Evolutionary conservation across 164 flowering plant genomes (phyloP), one percentile per base, ranked within the genome.

Genomic region (Chimonanthus praecox): DNA sequence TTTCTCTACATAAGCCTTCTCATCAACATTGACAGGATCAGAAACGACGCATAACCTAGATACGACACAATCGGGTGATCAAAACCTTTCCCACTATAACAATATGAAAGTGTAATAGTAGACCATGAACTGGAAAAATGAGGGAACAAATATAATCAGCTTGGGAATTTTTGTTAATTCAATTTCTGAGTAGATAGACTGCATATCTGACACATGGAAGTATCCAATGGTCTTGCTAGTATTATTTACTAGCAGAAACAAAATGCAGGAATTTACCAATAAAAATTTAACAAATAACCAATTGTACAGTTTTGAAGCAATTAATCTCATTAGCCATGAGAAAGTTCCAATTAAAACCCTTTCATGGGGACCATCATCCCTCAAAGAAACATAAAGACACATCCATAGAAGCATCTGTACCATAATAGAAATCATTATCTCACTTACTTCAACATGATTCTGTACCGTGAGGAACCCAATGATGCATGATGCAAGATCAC

Each of bases 11-110:
- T 77, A 77, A 72, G 82, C 73, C 48, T 77, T 82, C 48, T 84
- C 83, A 67, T 84, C 81, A 45, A 70, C 60, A 62, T 84, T 62
- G 5, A 73, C 73, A 49, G 86, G 80, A 72, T 83, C 90, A 61
- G 90, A 81, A 49, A 81, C 58, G 69, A 69, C 81, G 89, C 89
- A 89, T 71, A 89, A 79, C 82, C 97, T 92, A 70, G 47, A 54
- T 49, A 45, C 8, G 49, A 70, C 67, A 51, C 16, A 58, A 46
- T 9, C 10, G 5, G 45, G 58, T 15, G 5, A 13, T 67, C 58
- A 4, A 44, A 61, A 18, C 21, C 4, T 47, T 9, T 60, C 9
- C 6, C 63, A 33, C 60, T 45, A 58, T 16, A 64, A 54, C 60
- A 54, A 54, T 9, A 54, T n/a, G 13, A 6, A 13, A 54, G 16